A percentile compares a stretch with the other conserved stretches of the same genome.
phyloP scores from a whole-genome alignment of 2,329 filamentous ascomycete species.

The Aschersonia sp. region DNA sequence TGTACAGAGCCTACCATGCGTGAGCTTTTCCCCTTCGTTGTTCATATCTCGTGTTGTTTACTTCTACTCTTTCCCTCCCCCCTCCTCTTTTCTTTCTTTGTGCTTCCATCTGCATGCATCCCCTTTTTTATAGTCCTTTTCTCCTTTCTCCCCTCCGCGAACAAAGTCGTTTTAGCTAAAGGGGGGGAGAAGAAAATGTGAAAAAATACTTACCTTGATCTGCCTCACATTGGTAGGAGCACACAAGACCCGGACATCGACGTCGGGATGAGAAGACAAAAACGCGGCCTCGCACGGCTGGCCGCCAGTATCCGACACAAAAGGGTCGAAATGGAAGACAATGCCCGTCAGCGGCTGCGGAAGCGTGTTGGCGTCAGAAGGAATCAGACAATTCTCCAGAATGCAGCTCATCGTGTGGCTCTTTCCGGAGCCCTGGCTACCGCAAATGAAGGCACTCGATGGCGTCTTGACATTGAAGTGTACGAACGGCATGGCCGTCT shows the following conservation, averaged over 20 bases:
- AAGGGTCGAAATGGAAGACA: constrained; percentile 51
- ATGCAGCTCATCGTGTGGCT: constrained; percentile 44
- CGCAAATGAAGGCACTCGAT: constrained; percentile 48
- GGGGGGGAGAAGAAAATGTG: too few species aligned
- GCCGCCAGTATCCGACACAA: constrained; percentile 30
- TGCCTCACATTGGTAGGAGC: constrained; percentile 34
- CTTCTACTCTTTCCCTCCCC: not conserved
- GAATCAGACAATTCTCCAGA: constrained; percentile 41
- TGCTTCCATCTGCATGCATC: too few species aligned
- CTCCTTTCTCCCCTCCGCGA: too few species aligned
- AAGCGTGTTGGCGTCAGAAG: constrained; percentile 27
- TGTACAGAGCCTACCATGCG: constrained; percentile 23
- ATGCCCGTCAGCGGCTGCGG: constrained; percentile 40
- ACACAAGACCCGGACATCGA: constrained; percentile 38
- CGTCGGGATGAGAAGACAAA: constrained; percentile 25
- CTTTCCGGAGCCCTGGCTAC: constrained; percentile 50
- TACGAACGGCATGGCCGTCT: constrained; percentile 12
- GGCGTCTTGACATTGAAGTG: constrained; percentile 34
- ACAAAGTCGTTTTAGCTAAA: too few species aligned
- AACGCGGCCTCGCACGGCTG: constrained; percentile 46
- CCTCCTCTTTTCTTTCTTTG: too few species aligned
- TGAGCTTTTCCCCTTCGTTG: not conserved
- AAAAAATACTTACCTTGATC: constrained; percentile 14
- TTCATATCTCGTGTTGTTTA: not conserved
- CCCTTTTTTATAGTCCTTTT: too few species aligned